Evolutionary conservation across 2,329 filamentous ascomycete genomes (phyloP).

Genomic region (Xylariaceae sp.): DNA sequence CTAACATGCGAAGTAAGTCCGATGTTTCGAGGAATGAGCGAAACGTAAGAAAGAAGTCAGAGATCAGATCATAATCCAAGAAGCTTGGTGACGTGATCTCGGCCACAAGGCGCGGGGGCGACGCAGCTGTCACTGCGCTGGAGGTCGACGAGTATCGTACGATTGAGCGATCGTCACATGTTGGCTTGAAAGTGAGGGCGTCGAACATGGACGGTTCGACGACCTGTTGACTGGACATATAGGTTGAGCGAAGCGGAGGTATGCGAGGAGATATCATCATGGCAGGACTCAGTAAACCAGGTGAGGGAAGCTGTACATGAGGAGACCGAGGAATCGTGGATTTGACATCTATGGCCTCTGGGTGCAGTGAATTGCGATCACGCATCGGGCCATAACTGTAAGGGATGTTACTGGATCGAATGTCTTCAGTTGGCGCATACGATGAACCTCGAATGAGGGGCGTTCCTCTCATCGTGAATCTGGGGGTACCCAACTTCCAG

Average conservation of each 20-base stretch:
- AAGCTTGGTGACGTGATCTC: constrained; percentile 96
- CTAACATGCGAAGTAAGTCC: constrained; percentile 76
- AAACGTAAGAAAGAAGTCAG: constrained; percentile 96
- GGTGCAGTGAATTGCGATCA: constrained; percentile 27
- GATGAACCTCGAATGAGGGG: constrained; percentile 77
- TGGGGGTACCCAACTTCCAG: constrained; percentile 76
- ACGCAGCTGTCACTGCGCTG: constrained; percentile 80
- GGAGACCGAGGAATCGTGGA: constrained; percentile 35
- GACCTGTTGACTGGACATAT: constrained; percentile 43
- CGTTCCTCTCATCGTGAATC: constrained; percentile 72
- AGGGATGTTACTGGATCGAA: constrained; percentile 59
- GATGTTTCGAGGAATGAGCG: constrained; percentile 76
- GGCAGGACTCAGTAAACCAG: constrained; percentile 22
- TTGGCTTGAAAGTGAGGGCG: constrained; percentile 69
- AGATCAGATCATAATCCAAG: constrained; percentile 93
- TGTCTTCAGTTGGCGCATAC: constrained; percentile 70
- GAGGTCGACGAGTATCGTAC: constrained; percentile 73
- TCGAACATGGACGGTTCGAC: constrained; percentile 80
- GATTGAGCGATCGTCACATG: constrained; percentile 72
- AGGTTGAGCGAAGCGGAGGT: constrained; percentile 39
- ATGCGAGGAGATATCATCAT: constrained; percentile 34
- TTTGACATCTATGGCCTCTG: constrained; percentile 27
- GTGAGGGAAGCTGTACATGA: constrained; percentile 27
- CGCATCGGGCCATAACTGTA: constrained; percentile 34
- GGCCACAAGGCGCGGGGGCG: constrained; percentile 83